Percentiles rank a stretch among this genome's conserved stretches.
Conservation (phyloP, 495 filamentous ascomycete species). For the Xylaria telfairii region DNA sequence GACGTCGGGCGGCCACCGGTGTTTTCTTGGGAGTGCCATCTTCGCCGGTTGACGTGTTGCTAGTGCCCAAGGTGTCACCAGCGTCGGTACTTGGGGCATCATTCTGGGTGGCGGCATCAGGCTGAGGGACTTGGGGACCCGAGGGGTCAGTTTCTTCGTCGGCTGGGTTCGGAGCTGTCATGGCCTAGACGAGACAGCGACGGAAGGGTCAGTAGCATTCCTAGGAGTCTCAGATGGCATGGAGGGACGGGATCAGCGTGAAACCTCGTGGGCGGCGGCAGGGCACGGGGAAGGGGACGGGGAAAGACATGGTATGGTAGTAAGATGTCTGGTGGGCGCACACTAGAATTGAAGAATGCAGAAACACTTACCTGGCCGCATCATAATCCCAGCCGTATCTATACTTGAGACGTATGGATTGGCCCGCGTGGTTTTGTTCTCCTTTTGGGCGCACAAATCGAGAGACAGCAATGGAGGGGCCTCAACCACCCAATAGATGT, state of each 20-base stretch:
- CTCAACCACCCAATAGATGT: background rate
- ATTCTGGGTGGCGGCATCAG: conserved; percentile 21
- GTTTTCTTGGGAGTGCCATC: conserved; percentile 50
- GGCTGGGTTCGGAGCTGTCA: conserved; percentile 39
- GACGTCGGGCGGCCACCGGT: conserved; percentile 41
- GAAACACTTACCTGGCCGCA: conserved; percentile 19
- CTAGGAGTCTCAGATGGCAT: conserved; percentile 1
- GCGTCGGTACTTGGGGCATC: conserved; percentile 26
- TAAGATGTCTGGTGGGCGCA: background rate
- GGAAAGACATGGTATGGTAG: too few relatives aligned
- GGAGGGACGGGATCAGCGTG: background rate
- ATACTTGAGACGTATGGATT: background rate
- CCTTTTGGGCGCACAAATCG: background rate
- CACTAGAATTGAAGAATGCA: background rate
- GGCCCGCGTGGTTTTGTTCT: background rate
- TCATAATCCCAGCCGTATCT: conserved; percentile 9
- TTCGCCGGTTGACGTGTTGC: conserved; percentile 24
- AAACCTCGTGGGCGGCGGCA: background rate
- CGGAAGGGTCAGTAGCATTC: conserved; percentile 17
- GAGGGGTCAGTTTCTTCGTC: conserved; percentile 38
- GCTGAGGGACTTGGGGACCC: conserved; percentile 32
- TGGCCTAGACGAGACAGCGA: conserved; percentile 31
- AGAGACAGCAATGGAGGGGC: background rate
- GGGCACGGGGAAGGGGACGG: background rate
- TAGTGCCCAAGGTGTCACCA: conserved; percentile 19